phyloP scores from a whole-genome alignment of 2,329 filamentous ascomycete species.

The Botrytis aclada region DNA sequence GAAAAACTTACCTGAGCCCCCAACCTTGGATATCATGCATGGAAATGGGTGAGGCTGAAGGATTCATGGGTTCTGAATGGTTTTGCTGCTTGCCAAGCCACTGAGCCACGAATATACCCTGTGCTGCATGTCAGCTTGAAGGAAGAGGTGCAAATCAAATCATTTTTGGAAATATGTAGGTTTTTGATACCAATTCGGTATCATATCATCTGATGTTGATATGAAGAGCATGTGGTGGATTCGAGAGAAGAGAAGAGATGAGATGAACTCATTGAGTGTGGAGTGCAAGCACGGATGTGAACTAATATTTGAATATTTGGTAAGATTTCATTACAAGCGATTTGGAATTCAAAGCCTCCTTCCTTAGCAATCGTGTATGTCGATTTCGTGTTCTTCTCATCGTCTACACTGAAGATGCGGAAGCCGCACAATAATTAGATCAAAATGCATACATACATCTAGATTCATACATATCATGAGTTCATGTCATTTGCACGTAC shows the following conservation, averaged over 20 bases:
- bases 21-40: background rate
- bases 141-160: background rate
- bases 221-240: background rate
- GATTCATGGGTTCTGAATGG: background rate
- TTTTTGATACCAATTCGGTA: background rate
- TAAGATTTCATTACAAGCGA: background rate
- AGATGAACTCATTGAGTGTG: background rate
- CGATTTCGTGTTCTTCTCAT: background rate
- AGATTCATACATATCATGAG: background rate
- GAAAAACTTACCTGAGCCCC: background rate
- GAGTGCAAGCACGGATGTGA: background rate
- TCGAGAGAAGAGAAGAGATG: background rate
- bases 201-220: background rate
- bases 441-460: background rate
- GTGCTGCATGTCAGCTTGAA: constrained; percentile 1
- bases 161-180: background rate
- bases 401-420: background rate
- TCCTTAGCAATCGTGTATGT: background rate
- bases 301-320: background rate
- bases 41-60: background rate
- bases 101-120: background rate
- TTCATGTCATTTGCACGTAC: background rate
- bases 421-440: background rate
- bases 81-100: background rate
- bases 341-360: background rate